Conservation (phyloP, 2,329 filamentous ascomycete genomes). For the Fusarium papillatum region DNA sequence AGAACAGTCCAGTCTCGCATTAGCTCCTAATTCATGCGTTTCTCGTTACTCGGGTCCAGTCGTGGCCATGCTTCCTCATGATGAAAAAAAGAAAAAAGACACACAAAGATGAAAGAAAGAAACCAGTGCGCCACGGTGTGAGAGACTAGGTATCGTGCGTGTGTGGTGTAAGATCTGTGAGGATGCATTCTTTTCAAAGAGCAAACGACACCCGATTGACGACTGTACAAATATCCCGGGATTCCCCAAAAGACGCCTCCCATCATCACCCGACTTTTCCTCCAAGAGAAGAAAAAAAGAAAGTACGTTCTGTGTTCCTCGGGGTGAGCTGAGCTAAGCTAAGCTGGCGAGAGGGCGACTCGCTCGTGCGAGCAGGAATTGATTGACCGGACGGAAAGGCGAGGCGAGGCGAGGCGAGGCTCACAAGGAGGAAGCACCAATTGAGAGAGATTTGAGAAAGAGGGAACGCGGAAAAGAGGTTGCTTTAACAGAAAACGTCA, state of each 20-base stretch:
- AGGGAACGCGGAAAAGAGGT: slow-evolving; percentile 40
- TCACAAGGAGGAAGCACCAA: slow-evolving; percentile 48
- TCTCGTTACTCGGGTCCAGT: slow-evolving; percentile 37
- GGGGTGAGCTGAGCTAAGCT: slow-evolving; percentile 30
- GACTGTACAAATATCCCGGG: slow-evolving; percentile 47
- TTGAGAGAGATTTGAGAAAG: slow-evolving; percentile 41
- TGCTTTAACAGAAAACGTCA: slow-evolving; percentile 44
- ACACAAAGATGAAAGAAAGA: slow-evolving; percentile 24
- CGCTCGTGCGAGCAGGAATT: slow-evolving; percentile 31
- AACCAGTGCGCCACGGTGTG: slow-evolving; percentile 38
- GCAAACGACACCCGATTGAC: slow-evolving; percentile 44
- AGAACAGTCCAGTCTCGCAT: slow-evolving; percentile 21
- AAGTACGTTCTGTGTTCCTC: slow-evolving; percentile 44
- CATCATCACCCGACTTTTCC: slow-evolving; percentile 47
- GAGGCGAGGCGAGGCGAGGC: not conserved
- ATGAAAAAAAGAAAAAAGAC: slow-evolving; percentile 1
- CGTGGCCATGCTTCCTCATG: slow-evolving; percentile 33
- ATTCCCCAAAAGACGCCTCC: slow-evolving; percentile 48
- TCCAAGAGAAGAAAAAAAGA: slow-evolving; percentile 44
- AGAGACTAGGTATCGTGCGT: slow-evolving; percentile 27
- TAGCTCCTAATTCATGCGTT: slow-evolving; percentile 33
- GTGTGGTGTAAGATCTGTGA: slow-evolving; percentile 37
- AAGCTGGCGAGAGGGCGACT: slow-evolving; percentile 30
- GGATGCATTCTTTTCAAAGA: slow-evolving; percentile 47
- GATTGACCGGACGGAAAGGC: slow-evolving; percentile 25